Conservation (phyloP, 1,284 basidiomycete species). For the Limonomyces culmigenus region DNA sequence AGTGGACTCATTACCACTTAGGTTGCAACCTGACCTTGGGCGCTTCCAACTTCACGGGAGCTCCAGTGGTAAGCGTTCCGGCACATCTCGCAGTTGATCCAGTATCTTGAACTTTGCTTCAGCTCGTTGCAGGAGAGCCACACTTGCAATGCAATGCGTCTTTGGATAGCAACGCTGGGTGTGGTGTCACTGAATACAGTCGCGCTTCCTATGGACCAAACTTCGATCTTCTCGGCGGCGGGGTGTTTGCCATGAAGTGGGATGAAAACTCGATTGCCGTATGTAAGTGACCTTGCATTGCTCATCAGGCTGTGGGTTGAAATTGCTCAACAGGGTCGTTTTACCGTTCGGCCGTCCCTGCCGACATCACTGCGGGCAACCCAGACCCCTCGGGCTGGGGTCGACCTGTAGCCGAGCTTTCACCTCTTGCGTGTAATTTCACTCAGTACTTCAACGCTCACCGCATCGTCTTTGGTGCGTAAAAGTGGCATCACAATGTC, state of each 20-base stretch:
- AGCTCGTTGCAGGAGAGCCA: slow-evolving; percentile 13
- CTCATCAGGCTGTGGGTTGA: neutral
- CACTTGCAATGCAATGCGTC: slow-evolving; percentile 38
- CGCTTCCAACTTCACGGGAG: slow-evolving; percentile 36
- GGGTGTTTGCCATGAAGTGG: slow-evolving; percentile 68
- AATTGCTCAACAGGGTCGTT: slow-evolving; percentile 39
- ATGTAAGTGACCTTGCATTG: slow-evolving; percentile 26
- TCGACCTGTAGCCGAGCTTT: slow-evolving; percentile 40
- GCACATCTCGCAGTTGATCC: too few relatives aligned
- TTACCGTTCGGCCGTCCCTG: slow-evolving; percentile 52
- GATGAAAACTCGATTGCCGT: slow-evolving; percentile 54
- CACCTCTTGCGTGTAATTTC: slow-evolving; percentile 37
- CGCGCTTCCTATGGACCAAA: slow-evolving; percentile 53
- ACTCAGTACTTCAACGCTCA: slow-evolving; percentile 43
- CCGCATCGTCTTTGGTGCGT: slow-evolving; percentile 39
- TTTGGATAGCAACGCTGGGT: slow-evolving; percentile 41
- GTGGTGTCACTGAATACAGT: slow-evolving; percentile 55
- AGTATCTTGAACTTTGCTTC: too few relatives aligned
- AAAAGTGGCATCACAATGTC: slow-evolving; percentile 8
- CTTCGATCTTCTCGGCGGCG: slow-evolving; percentile 59
- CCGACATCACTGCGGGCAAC: slow-evolving; percentile 36
- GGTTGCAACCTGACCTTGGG: slow-evolving; percentile 16
- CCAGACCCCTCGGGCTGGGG: slow-evolving; percentile 49
- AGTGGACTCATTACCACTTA: too few relatives aligned
- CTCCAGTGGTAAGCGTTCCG: slow-evolving; percentile 30